phyloP scores from a whole-genome alignment of 163 green algal species.

The Scenedesmus sp. region DNA sequence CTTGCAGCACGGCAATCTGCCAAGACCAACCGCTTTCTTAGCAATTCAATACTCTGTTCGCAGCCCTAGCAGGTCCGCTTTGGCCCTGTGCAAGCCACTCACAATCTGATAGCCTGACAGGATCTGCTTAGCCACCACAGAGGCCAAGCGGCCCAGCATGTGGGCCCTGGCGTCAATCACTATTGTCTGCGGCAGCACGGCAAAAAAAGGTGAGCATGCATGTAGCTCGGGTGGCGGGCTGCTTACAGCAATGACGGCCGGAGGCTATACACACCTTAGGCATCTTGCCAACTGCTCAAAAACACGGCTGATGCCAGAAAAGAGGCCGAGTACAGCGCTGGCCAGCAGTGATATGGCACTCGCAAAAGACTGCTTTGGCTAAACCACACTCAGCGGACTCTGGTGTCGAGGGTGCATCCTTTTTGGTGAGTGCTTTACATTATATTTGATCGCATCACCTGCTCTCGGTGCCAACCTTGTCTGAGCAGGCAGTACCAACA shows the following conservation, averaged over 20 bases:
- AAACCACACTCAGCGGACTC: neutral
- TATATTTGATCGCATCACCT: neutral
- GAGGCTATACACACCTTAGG: slow-evolving; percentile 45
- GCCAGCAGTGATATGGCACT: slow-evolving; percentile 6
- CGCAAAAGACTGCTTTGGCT: slow-evolving; percentile 13
- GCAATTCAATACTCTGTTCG: neutral
- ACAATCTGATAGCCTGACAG: slow-evolving; percentile 96
- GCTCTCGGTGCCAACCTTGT: neutral
- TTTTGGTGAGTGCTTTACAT: neutral
- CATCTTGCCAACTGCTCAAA: slow-evolving; percentile 49
- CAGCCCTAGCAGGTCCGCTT: neutral
- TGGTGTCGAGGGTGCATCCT: neutral
- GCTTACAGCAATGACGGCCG: neutral
- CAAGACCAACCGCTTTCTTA: neutral
- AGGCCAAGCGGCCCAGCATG: slow-evolving; percentile 98
- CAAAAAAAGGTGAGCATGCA: slow-evolving; percentile 33
- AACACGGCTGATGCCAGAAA: slow-evolving; percentile 35
- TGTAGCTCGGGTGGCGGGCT: neutral
- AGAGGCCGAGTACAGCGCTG: slow-evolving; percentile 17
- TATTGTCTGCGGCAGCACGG: slow-evolving; percentile 81
- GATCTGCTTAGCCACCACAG: slow-evolving; percentile 98
- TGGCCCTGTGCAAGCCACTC: slow-evolving; percentile 50
- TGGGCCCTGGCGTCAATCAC: slow-evolving; percentile 97
- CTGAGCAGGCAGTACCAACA: neutral
- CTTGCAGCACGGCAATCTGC: neutral